phyloP scores from a whole-genome alignment of 2,329 filamentous ascomycete genomes.

The Cryphonectria naterciae region DNA sequence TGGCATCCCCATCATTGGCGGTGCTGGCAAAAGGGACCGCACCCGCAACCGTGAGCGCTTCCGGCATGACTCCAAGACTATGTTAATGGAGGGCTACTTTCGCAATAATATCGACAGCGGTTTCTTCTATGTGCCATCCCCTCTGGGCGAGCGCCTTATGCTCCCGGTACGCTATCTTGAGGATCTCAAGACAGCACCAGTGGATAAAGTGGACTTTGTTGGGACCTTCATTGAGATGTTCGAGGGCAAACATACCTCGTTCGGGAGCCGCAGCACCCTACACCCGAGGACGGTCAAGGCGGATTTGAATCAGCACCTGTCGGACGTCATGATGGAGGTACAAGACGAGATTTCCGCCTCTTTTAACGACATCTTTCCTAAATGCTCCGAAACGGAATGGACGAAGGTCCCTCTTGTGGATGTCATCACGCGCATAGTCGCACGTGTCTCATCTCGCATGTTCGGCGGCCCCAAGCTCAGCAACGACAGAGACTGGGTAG shows the following conservation, averaged over 20 bases:
- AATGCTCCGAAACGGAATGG: slow-evolving; percentile 26
- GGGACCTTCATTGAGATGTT: slow-evolving; percentile 38
- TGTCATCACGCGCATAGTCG: slow-evolving; percentile 35
- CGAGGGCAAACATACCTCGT: slow-evolving; percentile 39
- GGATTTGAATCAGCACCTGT: slow-evolving; percentile 34
- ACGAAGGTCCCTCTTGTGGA: too few relatives aligned
- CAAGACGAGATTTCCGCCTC: slow-evolving; percentile 34
- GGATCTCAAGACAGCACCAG: slow-evolving; percentile 35
- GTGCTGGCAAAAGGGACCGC: too few relatives aligned
- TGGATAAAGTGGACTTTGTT: slow-evolving; percentile 36
- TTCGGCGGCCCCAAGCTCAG: slow-evolving; percentile 35
- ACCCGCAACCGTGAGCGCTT: too few relatives aligned
- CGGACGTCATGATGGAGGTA: slow-evolving; percentile 22
- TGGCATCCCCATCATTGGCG: too few relatives aligned
- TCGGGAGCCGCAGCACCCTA: slow-evolving; percentile 37
- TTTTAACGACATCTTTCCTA: slow-evolving; percentile 32
- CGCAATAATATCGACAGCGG: too few relatives aligned
- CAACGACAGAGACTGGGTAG: slow-evolving; percentile 38
- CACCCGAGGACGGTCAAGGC: slow-evolving; percentile 35
- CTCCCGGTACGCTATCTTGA: slow-evolving; percentile 36
- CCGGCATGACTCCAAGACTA: neutral
- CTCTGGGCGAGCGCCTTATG: slow-evolving; percentile 36
- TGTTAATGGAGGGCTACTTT: too few relatives aligned
- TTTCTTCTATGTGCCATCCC: slow-evolving; percentile 34
- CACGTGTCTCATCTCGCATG: slow-evolving; percentile 37